Conservation (phyloP, 1,284 basidiomycete species). For the Apiotrichum brassicae region DNA sequence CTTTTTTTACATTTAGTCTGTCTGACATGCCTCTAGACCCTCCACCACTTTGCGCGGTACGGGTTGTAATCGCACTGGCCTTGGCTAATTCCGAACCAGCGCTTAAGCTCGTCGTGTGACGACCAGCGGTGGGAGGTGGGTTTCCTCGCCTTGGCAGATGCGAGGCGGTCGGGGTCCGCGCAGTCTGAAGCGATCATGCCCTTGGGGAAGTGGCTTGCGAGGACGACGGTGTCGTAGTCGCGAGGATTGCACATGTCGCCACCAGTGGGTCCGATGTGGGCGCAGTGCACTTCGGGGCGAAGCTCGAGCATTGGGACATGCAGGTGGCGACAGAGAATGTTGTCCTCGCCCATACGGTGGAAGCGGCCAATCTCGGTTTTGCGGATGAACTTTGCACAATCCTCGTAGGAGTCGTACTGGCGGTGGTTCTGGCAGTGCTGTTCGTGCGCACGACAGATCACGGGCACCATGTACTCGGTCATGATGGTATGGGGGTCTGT, state of each 20-base stretch:
- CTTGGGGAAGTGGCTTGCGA: slow-evolving; percentile 21
- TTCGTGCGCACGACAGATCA: slow-evolving; percentile 16
- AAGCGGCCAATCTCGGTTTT: slow-evolving; percentile 17
- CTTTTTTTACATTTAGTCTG: no score
- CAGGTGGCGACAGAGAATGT: slow-evolving; percentile 25
- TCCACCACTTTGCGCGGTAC: neutral
- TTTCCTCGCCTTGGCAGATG: neutral
- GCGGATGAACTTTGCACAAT: slow-evolving; percentile 16
- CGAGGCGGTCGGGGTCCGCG: neutral
- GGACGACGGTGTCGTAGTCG: slow-evolving; percentile 20
- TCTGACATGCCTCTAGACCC: neutral
- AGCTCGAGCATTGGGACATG: slow-evolving; percentile 24
- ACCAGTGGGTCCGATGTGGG: slow-evolving; percentile 23
- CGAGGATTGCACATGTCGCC: slow-evolving; percentile 26
- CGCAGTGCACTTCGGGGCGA: slow-evolving; percentile 22
- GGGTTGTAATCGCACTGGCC: neutral
- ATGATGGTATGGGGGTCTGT: slow-evolving; percentile 8
- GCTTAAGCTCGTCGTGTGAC: neutral
- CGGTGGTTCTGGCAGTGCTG: slow-evolving; percentile 22
- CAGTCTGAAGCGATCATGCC: slow-evolving; percentile 19
- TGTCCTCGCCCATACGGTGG: slow-evolving; percentile 27
- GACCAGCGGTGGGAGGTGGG: neutral
- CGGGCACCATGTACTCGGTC: slow-evolving; percentile 17
- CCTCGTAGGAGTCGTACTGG: slow-evolving; percentile 20
- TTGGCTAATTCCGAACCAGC: neutral